A percentile compares a stretch with the other conserved stretches of the same genome.
Conservation (phyloP, 345 rosid species). For the Eucalyptus fibrosa region DNA sequence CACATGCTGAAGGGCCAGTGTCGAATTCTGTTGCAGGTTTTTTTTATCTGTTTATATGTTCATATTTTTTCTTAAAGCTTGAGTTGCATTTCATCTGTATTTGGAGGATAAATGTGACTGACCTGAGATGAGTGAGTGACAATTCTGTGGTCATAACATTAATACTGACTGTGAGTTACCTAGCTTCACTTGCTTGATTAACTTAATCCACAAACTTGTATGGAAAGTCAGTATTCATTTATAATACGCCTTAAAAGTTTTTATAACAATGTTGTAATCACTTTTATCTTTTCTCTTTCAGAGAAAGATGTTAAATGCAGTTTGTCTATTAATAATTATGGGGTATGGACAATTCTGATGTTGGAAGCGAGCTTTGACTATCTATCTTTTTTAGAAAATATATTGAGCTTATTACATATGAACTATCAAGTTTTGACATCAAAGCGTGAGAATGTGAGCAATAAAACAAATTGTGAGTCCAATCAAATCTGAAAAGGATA, state of each 20-base stretch:
- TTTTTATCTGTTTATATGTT: neutral
- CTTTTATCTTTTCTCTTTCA: neutral
- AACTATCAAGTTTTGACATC: neutral
- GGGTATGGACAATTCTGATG: neutral
- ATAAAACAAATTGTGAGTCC: neutral
- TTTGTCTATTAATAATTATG: neutral
- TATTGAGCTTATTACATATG: neutral
- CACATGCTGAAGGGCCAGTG: constrained; percentile 61
- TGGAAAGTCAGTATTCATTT: neutral
- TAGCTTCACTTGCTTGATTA: neutral
- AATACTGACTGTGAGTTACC: neutral
- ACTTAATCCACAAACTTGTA: neutral
- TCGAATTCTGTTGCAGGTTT: constrained; percentile 84
- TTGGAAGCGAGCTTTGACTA: neutral
- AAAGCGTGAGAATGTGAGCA: neutral
- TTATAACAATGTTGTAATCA: neutral
- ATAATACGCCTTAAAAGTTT: neutral
- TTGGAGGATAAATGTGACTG: neutral
- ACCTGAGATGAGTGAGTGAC: neutral
- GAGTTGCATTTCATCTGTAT: neutral
- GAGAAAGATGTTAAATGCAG: neutral
- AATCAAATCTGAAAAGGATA: neutral
- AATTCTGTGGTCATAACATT: neutral
- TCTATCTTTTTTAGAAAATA: neutral
- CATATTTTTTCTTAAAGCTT: neutral